Conservation (phyloP, 208 protist genomes). For the Angomonas deanei region DNA sequence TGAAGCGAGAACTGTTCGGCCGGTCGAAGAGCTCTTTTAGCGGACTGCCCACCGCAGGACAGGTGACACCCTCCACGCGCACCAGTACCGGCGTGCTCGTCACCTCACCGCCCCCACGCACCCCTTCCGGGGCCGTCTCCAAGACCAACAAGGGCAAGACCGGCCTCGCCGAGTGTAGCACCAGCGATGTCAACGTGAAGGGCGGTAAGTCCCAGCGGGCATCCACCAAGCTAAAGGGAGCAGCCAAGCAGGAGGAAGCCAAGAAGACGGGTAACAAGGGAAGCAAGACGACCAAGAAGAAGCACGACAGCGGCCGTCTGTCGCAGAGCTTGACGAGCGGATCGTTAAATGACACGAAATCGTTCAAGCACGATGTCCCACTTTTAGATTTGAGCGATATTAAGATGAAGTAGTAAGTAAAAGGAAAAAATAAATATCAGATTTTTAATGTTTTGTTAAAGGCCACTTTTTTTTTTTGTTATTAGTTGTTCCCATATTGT, state of each 20-base stretch:
- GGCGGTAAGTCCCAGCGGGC: background rate
- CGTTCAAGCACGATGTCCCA: background rate
- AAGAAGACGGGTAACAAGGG: background rate
- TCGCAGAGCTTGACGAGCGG: background rate
- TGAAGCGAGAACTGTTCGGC: conserved; percentile 1
- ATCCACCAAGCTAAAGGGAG: background rate
- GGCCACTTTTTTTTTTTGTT: conserved; percentile 12
- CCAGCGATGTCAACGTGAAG: conserved; percentile 26
- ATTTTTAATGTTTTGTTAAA: conserved; percentile 8
- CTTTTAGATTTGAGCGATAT: conserved; percentile 2
- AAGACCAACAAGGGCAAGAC: conserved; percentile 1
- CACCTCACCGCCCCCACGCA: conserved; percentile 13
- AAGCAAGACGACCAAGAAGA: background rate
- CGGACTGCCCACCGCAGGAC: background rate
- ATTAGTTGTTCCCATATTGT: conserved; percentile 12
- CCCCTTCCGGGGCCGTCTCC: conserved; percentile 1
- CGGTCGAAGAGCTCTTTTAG: conserved; percentile 9
- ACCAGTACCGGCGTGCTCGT: background rate
- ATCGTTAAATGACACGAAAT: background rate
- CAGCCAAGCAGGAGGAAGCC: background rate
- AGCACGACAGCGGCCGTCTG: background rate
- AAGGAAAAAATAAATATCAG: conserved; percentile 9
- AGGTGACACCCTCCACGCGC: background rate
- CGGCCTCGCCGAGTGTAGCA: conserved; percentile 35
- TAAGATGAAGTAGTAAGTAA: conserved; percentile 6